Base-by-base conservation (phyloP, 1,139 yeast genomes). In the Meyerozyma smithsonii region DNA sequence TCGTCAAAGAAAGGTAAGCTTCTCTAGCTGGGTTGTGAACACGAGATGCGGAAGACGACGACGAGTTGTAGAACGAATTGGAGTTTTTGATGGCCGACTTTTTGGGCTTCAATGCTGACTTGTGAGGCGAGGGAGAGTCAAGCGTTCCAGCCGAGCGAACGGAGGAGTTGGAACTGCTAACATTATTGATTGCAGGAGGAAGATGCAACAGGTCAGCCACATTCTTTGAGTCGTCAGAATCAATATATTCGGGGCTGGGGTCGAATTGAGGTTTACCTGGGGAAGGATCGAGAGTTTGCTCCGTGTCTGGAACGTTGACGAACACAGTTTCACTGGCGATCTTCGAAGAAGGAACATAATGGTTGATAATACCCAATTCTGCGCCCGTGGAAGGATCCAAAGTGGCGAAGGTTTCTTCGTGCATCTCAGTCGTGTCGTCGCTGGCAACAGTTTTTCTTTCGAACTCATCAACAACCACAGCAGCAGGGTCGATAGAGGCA, bases 11-110 rank as follows among this genome's bases (percentile, higher is more conserved):
- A 37, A 82, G 57, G 49, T 83, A 82, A 0, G 84, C 89, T 46
- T 74, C 76, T 37, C 66, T 74, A 0, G 84, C 84, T 4, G 83
- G 74, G 43, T 59, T 63, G 39, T 8, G 42, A 46, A 5, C 42
- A 44, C 10, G 42, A 42, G 8, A 48, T 38, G 14, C 50, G 40
- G 18, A 40, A 44, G 35, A 28, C 16, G 46, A 33, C 37, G 43
- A 35, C 37, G 55, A 42, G 37, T 47, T 50, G 44, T 56, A 49
- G 46, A 56, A 51, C 12, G 69, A 60, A 16, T 62, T 53, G 11
- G 74, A 58, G 38, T 65, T 75, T 55, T 83, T 83, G 68, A 83
- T 66, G 2, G 85, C 89, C 1, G 89, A 81, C 52, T 81, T 82
- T 46, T 77, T 75, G 32, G 83, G 81, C 19, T 48, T 60, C 42